These are phyloP conservation scores for Aschersonia sp. DNA, from an alignment of 2,329 filamentous ascomycete species.

Conservation along the genomic window DNA sequence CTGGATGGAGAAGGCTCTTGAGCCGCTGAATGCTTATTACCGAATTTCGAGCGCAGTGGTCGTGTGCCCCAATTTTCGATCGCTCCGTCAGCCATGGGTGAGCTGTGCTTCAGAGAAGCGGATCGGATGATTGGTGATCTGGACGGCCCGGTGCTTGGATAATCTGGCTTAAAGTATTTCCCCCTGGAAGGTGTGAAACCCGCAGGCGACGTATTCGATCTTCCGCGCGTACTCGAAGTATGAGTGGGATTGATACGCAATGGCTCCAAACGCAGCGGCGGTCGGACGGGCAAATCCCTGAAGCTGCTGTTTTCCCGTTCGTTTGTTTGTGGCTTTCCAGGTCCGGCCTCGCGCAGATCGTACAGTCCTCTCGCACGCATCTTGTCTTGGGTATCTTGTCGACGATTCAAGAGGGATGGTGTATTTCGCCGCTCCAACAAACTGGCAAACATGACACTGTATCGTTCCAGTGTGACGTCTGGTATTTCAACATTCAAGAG, in stretches of 20 bases:
- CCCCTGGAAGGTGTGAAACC: conserved; percentile 27
- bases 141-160: not conserved
- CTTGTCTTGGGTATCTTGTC: conserved; percentile 44
- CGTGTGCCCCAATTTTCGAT: not conserved
- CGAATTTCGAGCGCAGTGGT: conserved; percentile 5
- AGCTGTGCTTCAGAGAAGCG: conserved; percentile 1
- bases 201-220: conserved; percentile 42
- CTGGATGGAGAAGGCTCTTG: not conserved
- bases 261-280: conserved; percentile 22
- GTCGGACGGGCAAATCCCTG: conserved; percentile 18
- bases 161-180: conserved; percentile 14
- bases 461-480: conserved; percentile 67
- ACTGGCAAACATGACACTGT: conserved; percentile 84
- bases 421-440: conserved; percentile 39
- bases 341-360: not conserved
- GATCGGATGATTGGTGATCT: conserved; percentile 2
- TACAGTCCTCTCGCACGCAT: conserved; percentile 14
- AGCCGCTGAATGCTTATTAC: conserved; percentile 1
- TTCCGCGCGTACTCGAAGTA: conserved; percentile 23
- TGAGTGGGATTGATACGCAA: conserved; percentile 1
- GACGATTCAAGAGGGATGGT: conserved; percentile 33
- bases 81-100: not conserved
- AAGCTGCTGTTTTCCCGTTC: not conserved
- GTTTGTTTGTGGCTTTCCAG: conserved; percentile 12
- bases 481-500: conserved; percentile 70